Base-by-base conservation (phyloP, 805 yeast species). In the Ascoidea asiatica region DNA sequence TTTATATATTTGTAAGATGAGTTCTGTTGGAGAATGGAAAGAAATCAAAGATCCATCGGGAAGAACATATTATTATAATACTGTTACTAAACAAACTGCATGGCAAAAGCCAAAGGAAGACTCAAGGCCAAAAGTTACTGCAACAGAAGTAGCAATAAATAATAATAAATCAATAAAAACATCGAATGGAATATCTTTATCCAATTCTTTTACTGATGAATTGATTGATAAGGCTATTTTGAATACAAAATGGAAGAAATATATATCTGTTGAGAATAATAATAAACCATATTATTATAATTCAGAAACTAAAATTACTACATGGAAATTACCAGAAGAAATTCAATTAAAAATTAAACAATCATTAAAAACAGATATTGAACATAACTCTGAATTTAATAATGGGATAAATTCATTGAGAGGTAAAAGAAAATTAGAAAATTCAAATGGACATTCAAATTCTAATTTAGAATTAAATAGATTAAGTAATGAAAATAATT, bases 31-130 rank as follows among this genome's bases (percentile, higher is more conserved):
- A 29, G 35, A 29, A 38, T 88, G 96, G 95, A 75, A 73, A 54
- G 75, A 75, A 48, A 70, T 75, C 11, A 64, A 64, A 37, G 85
- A 81, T 52, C 75, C 73, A 11, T 75, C 75, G 43, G 92, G 94
- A 0, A 67, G 79, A 42, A 64, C 66, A 1, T 89, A 88, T 61
- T 88, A 81, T 60, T 85, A 77, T 58, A 77, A 88, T 50, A 44
- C 72, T 0, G 68, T 57, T 21, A 81, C 90, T 0, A 72, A 76
- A 42, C 76, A 77, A 50, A 77, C 95, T 0, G 75, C 79, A 43
- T 87, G 96, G 95, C 85, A 82, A 21, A 76, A 77, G 50, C 96
- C 96, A 0, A 72, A 61, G 17, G 81, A 70, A 43, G 54, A 71
- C 20, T 58, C 35, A 15, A 15, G 8, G 35, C 35, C 35, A 8